Evolutionary conservation across 805 yeast species (phyloP).

Genomic region (Kodamaea kaohsiungensis): DNA sequence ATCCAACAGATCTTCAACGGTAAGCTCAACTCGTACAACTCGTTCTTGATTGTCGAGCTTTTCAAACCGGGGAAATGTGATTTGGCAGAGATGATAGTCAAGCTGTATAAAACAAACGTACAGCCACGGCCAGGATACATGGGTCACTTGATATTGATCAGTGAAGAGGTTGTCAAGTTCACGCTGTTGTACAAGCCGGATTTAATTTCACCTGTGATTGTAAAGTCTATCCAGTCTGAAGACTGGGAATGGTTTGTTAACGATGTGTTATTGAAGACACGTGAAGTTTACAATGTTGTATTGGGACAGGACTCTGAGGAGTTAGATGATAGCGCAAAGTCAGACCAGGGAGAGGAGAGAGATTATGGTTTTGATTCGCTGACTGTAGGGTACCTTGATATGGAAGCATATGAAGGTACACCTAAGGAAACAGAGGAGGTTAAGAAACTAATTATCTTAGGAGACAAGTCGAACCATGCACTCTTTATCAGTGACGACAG

Average conservation of each 20-base stretch:
- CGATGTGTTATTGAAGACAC: slow-evolving; percentile 49
- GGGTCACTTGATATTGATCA: slow-evolving; percentile 94
- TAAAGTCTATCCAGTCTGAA: slow-evolving; percentile 32
- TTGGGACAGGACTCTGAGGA: slow-evolving; percentile 44
- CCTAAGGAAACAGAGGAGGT: slow-evolving; percentile 2
- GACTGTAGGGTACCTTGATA: slow-evolving; percentile 40
- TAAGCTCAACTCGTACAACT: slow-evolving; percentile 84
- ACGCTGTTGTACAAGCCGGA: slow-evolving; percentile 61
- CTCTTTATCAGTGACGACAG: slow-evolving; percentile 27
- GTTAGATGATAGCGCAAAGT: slow-evolving; percentile 14
- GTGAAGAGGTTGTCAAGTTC: slow-evolving; percentile 95
- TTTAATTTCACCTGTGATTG: slow-evolving; percentile 45
- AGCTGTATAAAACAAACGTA: slow-evolving; percentile 42
- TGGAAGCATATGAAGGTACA: slow-evolving; percentile 32
- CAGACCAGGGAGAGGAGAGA: slow-evolving; percentile 8
- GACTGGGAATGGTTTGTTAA: slow-evolving; percentile 54
- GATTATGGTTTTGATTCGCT: slow-evolving; percentile 32
- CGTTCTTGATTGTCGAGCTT: slow-evolving; percentile 38
- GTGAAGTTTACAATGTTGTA: slow-evolving; percentile 58
- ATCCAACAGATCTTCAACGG: slow-evolving; percentile 95
- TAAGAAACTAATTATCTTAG: slow-evolving; percentile 32
- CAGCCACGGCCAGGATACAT: slow-evolving; percentile 84
- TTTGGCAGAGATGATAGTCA: slow-evolving; percentile 30
- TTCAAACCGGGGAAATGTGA: slow-evolving; percentile 42
- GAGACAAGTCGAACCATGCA: slow-evolving; percentile 37